Base-by-base conservation (phyloP, 1,139 yeast species). In the Candida smagusa region DNA sequence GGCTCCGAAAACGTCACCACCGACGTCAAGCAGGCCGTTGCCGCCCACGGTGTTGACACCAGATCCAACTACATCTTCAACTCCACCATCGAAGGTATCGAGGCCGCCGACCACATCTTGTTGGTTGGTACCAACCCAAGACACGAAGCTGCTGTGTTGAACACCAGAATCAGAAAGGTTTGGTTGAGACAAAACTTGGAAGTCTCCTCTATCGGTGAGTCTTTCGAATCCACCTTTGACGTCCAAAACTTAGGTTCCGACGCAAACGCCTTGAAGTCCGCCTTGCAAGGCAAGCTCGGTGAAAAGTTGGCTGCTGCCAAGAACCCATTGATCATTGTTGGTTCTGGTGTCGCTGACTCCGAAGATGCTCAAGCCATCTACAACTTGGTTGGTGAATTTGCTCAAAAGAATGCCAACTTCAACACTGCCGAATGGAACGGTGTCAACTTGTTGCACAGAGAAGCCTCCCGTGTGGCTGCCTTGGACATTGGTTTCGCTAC, bases 121-220 rank as follows among this genome's bases (percentile, higher is more conserved):
- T 72, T 86, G 50, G 75, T 86, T 41, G 95, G 95, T 45, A 81
- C 95, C 37, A 87, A 87, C 69, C 95, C 95, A 50, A 79, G 96
- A 60, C 89, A 79, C 55, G 96, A 87, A 68, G 96, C 96, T 42
- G 89, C 95, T 31, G 95, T 86, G 11, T 74, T 87, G 53, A 87
- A 87, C 60, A 79, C 95, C 31, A 79, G 95, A 66, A 82, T 87
- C 49, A 80, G 96, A 71, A 84, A 82, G 61, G 81, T 77, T 43
- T 87, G 94, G 94, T 72, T 87, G 56, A 71, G 84, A 50, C 76
- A 82, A 36, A 70, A 77, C 52, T 72, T 83, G 56, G 81, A 77
- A 54, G 66, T 87, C 45, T 81, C 81, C 46, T 80, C 80, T 35
- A 77, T 87, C 49, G 96, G 96, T 53, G 82, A 83, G 64, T 61